Evolutionary conservation across 1,139 yeast genomes (phyloP), one percentile per base, ranked within the genome.

Genomic region (Kluyveromyces sp.): DNA sequence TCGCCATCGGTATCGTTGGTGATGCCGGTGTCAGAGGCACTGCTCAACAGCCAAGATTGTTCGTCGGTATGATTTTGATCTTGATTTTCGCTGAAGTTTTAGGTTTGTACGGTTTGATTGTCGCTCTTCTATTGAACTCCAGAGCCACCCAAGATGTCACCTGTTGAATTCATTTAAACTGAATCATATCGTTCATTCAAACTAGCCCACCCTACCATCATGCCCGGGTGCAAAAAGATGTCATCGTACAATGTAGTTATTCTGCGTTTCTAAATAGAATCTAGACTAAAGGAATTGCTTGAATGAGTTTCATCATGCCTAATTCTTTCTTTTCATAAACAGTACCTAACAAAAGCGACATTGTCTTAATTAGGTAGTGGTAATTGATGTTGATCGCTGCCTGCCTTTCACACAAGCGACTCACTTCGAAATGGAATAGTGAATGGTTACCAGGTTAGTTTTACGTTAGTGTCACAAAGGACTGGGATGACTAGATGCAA

Each of bases 1-100:
- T 87, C 65, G 95, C 97, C 60, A 92, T 92, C 70, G 98, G 98
- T 63, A 86, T 92, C 54, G 97, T 92, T 51, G 98, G 98, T 62
- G 98, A 92, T 66, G 97, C 94, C 51, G 98, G 98, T 70, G 97
- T 92, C 45, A 84, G 97, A 73, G 94, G 94, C 67, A 83, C 84
- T 58, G 87, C 94, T 68, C 95, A 87, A 65, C 97, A 92, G 69
- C 96, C 96, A 56, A 81, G 95, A 71, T 77, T 92, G 60, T 92
- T 92, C 68, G 98, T 92, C 50, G 97, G 97, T 63, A 92, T 92
- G 85, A 89, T 89, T 64, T 78, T 84, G 70, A 92, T 92, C 63
- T 83, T 92, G 68, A 92, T 92, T 85, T 92, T 92, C 70, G 96
- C 97, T 54, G 98, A 92, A 77, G 98, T 92, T 53, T 81, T 92